These are phyloP conservation scores for Sporothrix sp. DNA, from an alignment of 2,329 filamentous ascomycete species.

Conservation along the genomic window DNA sequence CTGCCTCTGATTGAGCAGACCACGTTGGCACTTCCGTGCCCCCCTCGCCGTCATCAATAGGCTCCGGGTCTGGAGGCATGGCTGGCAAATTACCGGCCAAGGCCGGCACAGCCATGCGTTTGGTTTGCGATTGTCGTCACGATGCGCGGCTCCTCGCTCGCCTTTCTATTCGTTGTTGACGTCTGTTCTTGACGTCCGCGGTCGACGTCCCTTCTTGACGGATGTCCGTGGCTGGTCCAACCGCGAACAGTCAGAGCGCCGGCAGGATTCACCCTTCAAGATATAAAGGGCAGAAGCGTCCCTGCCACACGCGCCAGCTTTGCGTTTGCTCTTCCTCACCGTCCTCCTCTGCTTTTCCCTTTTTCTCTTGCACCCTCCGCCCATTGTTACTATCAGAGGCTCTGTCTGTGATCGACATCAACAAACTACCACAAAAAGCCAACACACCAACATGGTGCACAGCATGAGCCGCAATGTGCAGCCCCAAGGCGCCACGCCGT, in stretches of 20 bases:
- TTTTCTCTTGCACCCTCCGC: too few relatives aligned
- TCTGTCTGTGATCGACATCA: background rate
- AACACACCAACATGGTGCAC: background rate
- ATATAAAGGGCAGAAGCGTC: too few relatives aligned
- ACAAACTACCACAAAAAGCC: background rate
- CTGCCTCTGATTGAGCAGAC: too few relatives aligned
- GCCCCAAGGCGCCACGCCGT: background rate
- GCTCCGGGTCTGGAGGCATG: too few relatives aligned
- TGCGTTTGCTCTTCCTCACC: too few relatives aligned
- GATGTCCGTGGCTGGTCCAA: background rate
- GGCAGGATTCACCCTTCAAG: too few relatives aligned
- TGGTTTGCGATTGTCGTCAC: background rate
- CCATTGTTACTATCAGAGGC: background rate
- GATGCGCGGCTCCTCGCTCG: background rate
- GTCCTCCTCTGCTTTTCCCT: too few relatives aligned
- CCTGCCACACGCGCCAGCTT: too few relatives aligned
- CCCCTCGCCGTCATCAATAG: too few relatives aligned
- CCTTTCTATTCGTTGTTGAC: background rate
- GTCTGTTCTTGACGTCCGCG: background rate
- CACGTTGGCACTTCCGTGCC: too few relatives aligned
- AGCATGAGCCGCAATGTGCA: background rate
- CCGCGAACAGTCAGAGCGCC: too few relatives aligned
- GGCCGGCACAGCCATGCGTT: background rate
- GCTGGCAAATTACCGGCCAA: constrained; percentile 1
- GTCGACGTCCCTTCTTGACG: too few relatives aligned